Evolutionary conservation across 352 stramenopile genomes (phyloP).

Genomic region (Pythium periplocum): DNA sequence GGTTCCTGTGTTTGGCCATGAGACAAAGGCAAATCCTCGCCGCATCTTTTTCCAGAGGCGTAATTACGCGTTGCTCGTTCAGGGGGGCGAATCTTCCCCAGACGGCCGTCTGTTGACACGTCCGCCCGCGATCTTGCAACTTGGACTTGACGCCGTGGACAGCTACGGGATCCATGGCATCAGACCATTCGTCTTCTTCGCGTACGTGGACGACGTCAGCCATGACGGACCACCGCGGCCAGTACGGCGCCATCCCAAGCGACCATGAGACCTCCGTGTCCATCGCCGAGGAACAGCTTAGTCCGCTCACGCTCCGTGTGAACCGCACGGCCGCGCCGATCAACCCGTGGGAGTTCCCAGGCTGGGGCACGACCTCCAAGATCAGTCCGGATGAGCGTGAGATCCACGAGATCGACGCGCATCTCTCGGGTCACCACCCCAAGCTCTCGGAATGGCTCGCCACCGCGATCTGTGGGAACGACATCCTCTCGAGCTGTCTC

Average conservation of each 20-base stretch:
- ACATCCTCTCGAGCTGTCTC: slow-evolving; percentile 93
- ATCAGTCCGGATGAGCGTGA: slow-evolving; percentile 57
- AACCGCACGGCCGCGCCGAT: slow-evolving; percentile 66
- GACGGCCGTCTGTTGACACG: too few relatives aligned
- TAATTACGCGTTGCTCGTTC: too few relatives aligned
- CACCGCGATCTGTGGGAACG: slow-evolving; percentile 94
- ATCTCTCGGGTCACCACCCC: slow-evolving; percentile 66
- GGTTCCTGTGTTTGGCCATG: too few relatives aligned
- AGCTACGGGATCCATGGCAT: too few relatives aligned
- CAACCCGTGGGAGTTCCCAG: slow-evolving; percentile 83
- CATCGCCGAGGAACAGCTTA: slow-evolving; percentile 44
- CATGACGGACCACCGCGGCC: too few relatives aligned
- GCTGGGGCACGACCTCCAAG: slow-evolving; percentile 67
- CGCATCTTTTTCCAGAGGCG: too few relatives aligned
- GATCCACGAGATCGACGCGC: slow-evolving; percentile 67
- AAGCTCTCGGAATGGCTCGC: slow-evolving; percentile 91
- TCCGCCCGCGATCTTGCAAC: too few relatives aligned
- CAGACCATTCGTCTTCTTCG: too few relatives aligned
- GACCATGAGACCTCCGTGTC: slow-evolving; percentile 25
- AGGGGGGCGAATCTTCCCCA: too few relatives aligned
- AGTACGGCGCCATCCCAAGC: slow-evolving; percentile 30
- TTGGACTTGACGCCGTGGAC: too few relatives aligned
- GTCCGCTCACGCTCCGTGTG: slow-evolving; percentile 65
- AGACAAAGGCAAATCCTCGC: too few relatives aligned
- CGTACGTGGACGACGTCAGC: too few relatives aligned